Percentiles rank a stretch among this genome's conserved stretches.
phyloP scores from a whole-genome alignment of 140 eudicot species.

The Erigeron philadelphicus region DNA sequence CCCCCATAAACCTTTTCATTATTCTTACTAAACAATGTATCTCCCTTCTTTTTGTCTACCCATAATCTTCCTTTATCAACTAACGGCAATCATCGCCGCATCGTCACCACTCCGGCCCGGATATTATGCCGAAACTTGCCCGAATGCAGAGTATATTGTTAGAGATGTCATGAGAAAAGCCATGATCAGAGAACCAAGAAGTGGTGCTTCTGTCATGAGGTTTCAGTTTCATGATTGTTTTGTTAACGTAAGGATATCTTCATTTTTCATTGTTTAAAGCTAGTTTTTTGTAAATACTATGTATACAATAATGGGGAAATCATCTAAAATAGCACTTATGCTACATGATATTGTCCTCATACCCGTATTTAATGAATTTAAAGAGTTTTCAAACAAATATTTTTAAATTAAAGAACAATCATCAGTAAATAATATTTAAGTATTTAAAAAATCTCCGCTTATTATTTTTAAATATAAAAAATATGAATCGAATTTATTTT shows the following conservation, averaged over 20 bases:
- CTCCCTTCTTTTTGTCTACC: slow-evolving; percentile 11
- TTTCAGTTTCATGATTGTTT: slow-evolving; percentile 91
- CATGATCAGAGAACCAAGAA: slow-evolving; percentile 68
- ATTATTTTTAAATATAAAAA: too few species aligned
- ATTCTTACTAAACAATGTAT: slow-evolving; percentile 18
- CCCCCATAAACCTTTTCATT: neutral
- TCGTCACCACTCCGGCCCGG: slow-evolving; percentile 45
- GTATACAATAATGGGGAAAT: too few species aligned
- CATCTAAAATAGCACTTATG: too few species aligned
- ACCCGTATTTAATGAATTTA: too few species aligned
- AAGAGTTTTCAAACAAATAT: too few species aligned
- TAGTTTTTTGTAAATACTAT: neutral
- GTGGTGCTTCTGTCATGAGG: slow-evolving; percentile 89
- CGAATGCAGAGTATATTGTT: slow-evolving; percentile 60
- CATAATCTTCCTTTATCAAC: slow-evolving; percentile 28
- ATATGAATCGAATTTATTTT: too few species aligned
- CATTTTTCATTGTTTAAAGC: neutral
- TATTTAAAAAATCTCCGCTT: too few species aligned
- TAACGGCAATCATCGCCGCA: slow-evolving; percentile 29
- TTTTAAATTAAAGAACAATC: too few species aligned
- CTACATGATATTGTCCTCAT: neutral
- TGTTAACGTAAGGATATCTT: slow-evolving; percentile 50
- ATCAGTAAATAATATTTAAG: too few species aligned
- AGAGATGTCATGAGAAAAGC: slow-evolving; percentile 48
- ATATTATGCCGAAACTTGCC: slow-evolving; percentile 60